Base-by-base conservation (phyloP, 257 asterid genomes). In the Solanum sejunctum region DNA sequence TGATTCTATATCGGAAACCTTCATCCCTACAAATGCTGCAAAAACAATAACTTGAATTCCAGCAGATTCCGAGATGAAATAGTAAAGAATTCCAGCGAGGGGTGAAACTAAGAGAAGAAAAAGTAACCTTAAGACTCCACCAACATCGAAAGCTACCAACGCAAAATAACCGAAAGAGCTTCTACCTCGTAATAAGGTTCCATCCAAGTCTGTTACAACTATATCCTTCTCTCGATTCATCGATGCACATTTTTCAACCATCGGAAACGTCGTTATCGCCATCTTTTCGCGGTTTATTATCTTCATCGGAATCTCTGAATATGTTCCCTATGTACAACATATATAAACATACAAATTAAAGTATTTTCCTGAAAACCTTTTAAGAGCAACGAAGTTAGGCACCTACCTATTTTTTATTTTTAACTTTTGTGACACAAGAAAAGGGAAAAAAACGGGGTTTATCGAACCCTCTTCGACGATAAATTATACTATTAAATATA, bases 71-170 rank as follows among this genome's bases (percentile, higher is more conserved):
- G 90, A 88, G 8, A 88, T 78, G 12, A 84, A 75, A 23, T 60
- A 36, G 70, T 67, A 63, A 61, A 88, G 13, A 11, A 90, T 16
- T 10, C 61, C 60, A 0, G 79, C 84, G 0, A 90, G 0, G 0
- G 91, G 92, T 15, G 88, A 45, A 20, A 56, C 41, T 28, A 88
- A 28, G 52, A 90, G 70, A 7, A 90, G 73, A 49, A 90, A 70
- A 20, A 88, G 75, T 18, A 88, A 73, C 82, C 92, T 52, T 7
- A 78, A 77, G 11, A 90, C 26, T 7, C 92, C 89, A 18, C 84
- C 89, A 7, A 87, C 89, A 17, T 88, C 91, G 47, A 88, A 86
- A 2, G 92, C 91, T 9, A 88, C 28, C 17, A 90, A 58, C 3
- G 88, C 91, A 1, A 88, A 88, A 21, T 88, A 90, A 3, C 88